Base-by-base conservation (phyloP, 805 yeast species). In the Cephaloascus fragrans region DNA sequence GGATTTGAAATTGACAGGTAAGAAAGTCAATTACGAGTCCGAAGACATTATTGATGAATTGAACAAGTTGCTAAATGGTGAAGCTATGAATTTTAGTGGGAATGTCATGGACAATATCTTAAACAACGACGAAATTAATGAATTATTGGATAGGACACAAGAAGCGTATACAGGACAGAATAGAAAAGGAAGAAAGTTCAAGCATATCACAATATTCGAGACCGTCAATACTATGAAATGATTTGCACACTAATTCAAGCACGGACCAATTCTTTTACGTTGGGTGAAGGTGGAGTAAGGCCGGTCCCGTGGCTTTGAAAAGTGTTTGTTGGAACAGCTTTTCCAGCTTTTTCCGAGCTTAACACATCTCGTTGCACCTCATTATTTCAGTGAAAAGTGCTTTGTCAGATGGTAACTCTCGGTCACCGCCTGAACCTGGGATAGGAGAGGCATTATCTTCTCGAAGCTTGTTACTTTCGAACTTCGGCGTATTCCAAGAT, bases 111-210 rank as follows among this genome's bases (percentile, higher is more conserved):
- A 12, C 2, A 26, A 19, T 19, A 26, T 18, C 12, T 53, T 76
- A 28, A 49, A 61, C 1, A 47, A 51, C 1, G 61, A 49, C 12
- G 85, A 79, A 45, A 38, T 80, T 28, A 48, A 55, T 0, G 82
- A 73, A 44, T 44, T 80, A 38, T 45, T 67, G 26, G 78, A 75
- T 48, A 60, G 84, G 37, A 58, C 72, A 1, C 49, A 50, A 1
- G 56, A 55, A 17, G 69, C 77, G 4, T 77, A 72, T 49, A 32
- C 40, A 8, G 47, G 59, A 23, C n/a, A n/a, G n/a, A 47, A 52
- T 15, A 39, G 52, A 26, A 41, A 10, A 12, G 37, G 15, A 17
- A 32, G 3, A 3, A 28, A 36, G 18, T 39, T 32, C 14, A 37
- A 37, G 19, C 62, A 63, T 41, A 47, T 64, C 35, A 47, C 58